Evolutionary conservation across 805 yeast genomes (phyloP).

Genomic region (Candida alai): DNA sequence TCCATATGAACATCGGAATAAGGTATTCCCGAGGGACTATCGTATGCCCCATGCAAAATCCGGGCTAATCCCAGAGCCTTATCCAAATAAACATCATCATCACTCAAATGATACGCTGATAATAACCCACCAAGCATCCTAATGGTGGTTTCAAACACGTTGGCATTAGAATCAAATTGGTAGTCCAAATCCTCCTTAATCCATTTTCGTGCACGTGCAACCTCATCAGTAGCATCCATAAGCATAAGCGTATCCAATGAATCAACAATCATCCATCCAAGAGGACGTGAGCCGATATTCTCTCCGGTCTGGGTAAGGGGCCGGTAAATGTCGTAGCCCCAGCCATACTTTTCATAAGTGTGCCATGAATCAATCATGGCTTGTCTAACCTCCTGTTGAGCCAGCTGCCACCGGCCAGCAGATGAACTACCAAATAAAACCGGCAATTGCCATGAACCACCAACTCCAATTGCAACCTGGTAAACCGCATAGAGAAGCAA

Average conservation of each 20-base stretch:
- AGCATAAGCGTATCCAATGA: conserved; percentile 76
- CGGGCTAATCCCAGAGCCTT: conserved; percentile 80
- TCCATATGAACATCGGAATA: conserved; percentile 72
- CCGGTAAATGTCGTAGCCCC: conserved; percentile 78
- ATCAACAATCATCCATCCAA: conserved; percentile 94
- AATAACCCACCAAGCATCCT: conserved; percentile 92
- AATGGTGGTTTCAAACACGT: conserved; percentile 90
- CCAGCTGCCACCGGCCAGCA: conserved; percentile 38
- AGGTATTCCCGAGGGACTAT: conserved; percentile 66
- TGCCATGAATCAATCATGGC: conserved; percentile 76
- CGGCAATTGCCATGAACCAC: neutral
- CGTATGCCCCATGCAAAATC: conserved; percentile 66
- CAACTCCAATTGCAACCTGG: conserved; percentile 10
- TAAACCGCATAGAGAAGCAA: conserved; percentile 40
- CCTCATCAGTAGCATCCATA: conserved; percentile 67
- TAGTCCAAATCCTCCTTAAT: conserved; percentile 65
- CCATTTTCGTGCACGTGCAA: conserved; percentile 67
- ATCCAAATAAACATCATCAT: conserved; percentile 67
- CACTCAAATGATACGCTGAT: conserved; percentile 70
- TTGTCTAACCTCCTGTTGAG: conserved; percentile 56
- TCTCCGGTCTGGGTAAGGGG: conserved; percentile 62
- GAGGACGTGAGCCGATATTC: conserved; percentile 76
- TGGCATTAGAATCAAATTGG: conserved; percentile 69
- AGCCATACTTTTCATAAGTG: conserved; percentile 68
- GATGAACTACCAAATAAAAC: neutral